phyloP scores from a whole-genome alignment of 2,329 filamentous ascomycete genomes.

The Daldinia eschscholtzii region DNA sequence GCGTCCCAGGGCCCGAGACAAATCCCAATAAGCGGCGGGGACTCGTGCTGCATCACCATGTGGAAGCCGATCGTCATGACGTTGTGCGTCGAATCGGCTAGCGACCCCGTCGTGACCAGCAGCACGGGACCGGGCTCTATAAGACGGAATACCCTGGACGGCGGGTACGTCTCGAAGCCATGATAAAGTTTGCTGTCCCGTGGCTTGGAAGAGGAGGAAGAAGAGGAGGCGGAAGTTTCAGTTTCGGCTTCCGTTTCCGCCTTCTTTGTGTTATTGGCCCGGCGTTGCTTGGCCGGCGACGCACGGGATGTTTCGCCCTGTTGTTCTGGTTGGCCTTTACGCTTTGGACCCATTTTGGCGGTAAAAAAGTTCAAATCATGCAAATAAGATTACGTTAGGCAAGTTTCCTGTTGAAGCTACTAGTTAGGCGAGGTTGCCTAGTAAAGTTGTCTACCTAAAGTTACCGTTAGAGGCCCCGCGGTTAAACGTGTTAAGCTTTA shows the following conservation, averaged over 20 bases:
- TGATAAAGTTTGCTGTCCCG: constrained; percentile 9
- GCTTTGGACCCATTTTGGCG: constrained; percentile 33
- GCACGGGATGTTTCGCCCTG: constrained; percentile 21
- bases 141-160: constrained; percentile 53
- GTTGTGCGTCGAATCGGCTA: constrained; percentile 52
- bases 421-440: not conserved
- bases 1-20: constrained; percentile 54
- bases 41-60: constrained; percentile 55
- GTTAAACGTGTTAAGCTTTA: constrained; percentile 1
- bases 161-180: constrained; percentile 39
- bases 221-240: constrained; percentile 3
- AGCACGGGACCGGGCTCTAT: constrained; percentile 54
- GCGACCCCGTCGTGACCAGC: constrained; percentile 52
- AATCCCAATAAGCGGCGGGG: constrained; percentile 52
- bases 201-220: constrained; percentile 11
- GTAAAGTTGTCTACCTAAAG: not conserved
- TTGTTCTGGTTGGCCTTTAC: constrained; percentile 33
- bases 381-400: constrained; percentile 8
- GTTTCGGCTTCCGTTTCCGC: constrained; percentile 7
- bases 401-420: not conserved
- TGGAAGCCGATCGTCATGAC: constrained; percentile 56
- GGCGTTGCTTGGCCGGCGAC: constrained; percentile 24
- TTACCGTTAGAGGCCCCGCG: not conserved
- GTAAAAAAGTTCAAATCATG: not conserved
- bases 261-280: constrained; percentile 12